Percentiles rank a stretch among this genome's conserved stretches.
Evolutionary conservation across 495 filamentous ascomycete species (phyloP).

Genomic region (Neurospora sp.): DNA sequence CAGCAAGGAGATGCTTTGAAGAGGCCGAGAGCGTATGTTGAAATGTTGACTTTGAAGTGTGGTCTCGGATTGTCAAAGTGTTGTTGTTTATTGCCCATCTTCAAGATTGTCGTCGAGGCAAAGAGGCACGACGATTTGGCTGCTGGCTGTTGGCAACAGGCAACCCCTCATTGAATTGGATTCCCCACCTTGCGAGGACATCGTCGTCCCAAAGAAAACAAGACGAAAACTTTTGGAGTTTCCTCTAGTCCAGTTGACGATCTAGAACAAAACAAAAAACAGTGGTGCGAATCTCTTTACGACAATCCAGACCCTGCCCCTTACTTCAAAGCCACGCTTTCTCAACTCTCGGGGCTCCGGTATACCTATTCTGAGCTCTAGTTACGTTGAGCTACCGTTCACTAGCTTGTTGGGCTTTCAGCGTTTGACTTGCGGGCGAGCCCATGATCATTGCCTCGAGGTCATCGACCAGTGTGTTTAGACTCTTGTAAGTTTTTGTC

Average conservation of each 20-base stretch:
- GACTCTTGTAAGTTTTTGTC: neutral
- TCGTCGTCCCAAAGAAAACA: neutral
- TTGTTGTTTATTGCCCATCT: neutral
- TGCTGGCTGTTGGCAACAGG: neutral
- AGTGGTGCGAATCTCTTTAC: neutral
- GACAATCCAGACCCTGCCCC: neutral
- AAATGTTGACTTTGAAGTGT: neutral
- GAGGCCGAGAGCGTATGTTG: neutral
- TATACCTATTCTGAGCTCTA: neutral
- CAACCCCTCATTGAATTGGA: neutral
- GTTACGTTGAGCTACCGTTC: neutral
- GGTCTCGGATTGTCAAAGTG: neutral
- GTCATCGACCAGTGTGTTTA: neutral
- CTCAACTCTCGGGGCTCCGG: neutral
- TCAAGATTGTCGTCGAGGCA: neutral
- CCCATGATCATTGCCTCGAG: neutral
- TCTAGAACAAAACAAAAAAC: neutral
- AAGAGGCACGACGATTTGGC: neutral
- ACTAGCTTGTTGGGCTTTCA: neutral
- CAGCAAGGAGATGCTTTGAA: neutral
- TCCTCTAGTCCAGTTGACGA: neutral
- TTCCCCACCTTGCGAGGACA: neutral
- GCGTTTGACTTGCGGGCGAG: constrained; percentile 8
- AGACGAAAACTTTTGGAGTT: neutral
- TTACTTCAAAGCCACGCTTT: neutral